phyloP scores from a whole-genome alignment of 495 filamentous ascomycete genomes.

The Tuber borchii region DNA sequence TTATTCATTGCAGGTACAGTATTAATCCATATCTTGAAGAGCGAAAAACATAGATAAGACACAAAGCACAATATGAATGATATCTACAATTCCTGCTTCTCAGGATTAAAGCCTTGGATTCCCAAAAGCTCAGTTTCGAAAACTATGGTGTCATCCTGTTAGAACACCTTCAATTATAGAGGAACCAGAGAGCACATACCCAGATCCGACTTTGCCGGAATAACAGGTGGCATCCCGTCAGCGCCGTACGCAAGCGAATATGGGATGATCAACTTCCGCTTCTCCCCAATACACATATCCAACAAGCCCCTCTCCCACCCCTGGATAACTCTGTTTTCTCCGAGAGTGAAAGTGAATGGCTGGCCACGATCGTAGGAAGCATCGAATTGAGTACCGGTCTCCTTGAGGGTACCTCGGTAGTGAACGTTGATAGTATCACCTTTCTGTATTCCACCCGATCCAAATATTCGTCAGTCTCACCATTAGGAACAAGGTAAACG shows the following conservation, averaged over 20 bases:
- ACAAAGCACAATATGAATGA: neutral
- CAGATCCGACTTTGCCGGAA: conserved; percentile 28
- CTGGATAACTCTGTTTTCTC: conserved; percentile 76
- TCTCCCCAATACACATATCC: conserved; percentile 97
- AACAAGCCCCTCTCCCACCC: conserved; percentile 75
- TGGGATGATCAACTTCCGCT: conserved; percentile 85
- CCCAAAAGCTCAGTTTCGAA: conserved; percentile 90
- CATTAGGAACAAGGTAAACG: conserved; percentile 53
- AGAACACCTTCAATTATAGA: neutral
- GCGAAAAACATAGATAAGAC: neutral
- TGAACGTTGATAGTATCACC: conserved; percentile 79
- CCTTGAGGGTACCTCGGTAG: conserved; percentile 72
- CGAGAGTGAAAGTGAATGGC: conserved; percentile 74
- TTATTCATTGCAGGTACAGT: neutral
- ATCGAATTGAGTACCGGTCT: conserved; percentile 51
- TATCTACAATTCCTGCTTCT: conserved; percentile 53
- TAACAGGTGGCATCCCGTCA: conserved; percentile 33
- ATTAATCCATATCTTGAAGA: neutral
- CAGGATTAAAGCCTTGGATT: conserved; percentile 66
- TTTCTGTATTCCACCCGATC: conserved; percentile 56
- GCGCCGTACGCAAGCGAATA: conserved; percentile 75
- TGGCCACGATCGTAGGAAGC: conserved; percentile 62
- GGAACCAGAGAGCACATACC: conserved; percentile 5
- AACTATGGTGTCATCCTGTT: conserved; percentile 56
- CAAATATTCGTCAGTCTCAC: conserved; percentile 64